A percentile compares a stretch with the other conserved stretches of the same genome.
Evolutionary conservation across 352 stramenopile species (phyloP).

Genomic region (Pythium plurisporium): DNA sequence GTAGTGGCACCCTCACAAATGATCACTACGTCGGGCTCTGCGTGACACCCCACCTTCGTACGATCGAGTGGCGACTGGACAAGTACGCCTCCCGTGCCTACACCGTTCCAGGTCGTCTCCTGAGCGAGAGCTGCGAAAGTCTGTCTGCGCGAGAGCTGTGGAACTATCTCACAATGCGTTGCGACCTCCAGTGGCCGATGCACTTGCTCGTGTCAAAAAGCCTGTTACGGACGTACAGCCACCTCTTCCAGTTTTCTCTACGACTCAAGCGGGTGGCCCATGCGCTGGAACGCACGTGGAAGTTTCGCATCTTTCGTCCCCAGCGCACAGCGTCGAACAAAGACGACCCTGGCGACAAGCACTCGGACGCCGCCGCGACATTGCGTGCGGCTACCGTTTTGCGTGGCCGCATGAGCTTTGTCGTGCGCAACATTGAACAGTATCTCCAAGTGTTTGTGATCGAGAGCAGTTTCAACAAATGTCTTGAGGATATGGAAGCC

Average conservation of each 20-base stretch:
- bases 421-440: conserved; percentile 63
- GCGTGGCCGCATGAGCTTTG: conserved; percentile 69
- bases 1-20: conserved; percentile 22
- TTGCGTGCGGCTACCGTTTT: conserved; percentile 29
- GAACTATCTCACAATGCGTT: conserved; percentile 44
- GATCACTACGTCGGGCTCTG: conserved; percentile 60
- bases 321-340: no score
- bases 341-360: no score
- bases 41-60: conserved; percentile 30
- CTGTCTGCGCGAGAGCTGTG: conserved; percentile 53
- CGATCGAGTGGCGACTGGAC: conserved; percentile 48
- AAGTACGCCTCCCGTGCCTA: conserved; percentile 44
- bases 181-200: conserved; percentile 57
- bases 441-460: conserved; percentile 82
- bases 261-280: conserved; percentile 67
- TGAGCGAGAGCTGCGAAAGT: conserved; percentile 36
- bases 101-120: conserved; percentile 16
- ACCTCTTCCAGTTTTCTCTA: conserved; percentile 79
- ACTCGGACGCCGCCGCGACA: neutral
- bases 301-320: conserved; percentile 27
- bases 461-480: conserved; percentile 57
- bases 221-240: conserved; percentile 51
- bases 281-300: conserved; percentile 65
- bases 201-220: conserved; percentile 59
- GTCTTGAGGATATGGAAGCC: conserved; percentile 39